Evolutionary conservation across 2,329 filamentous ascomycete species (phyloP).

Genomic region (Monosporascus sp.): DNA sequence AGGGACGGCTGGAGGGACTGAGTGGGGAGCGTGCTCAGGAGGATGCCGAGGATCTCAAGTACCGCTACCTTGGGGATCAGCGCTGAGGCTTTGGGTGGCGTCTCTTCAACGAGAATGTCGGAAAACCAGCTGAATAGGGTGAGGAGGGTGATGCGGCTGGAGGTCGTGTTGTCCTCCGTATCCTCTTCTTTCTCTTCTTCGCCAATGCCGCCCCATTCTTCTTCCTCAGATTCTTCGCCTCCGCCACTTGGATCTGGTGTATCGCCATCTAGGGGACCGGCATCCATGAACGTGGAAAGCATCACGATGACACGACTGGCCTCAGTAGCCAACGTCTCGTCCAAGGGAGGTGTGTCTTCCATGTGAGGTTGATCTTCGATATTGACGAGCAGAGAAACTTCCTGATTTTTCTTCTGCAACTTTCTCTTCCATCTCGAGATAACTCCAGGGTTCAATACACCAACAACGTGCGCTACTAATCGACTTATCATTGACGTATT

Average conservation of each 20-base stretch:
- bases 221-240: constrained; percentile 34
- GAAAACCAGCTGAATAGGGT: constrained; percentile 78
- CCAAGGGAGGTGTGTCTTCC: constrained; percentile 36
- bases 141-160: constrained; percentile 42
- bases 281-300: constrained; percentile 59
- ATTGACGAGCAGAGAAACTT: constrained; percentile 4
- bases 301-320: constrained; percentile 78
- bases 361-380: background rate
- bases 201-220: constrained; percentile 30
- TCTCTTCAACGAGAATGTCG: constrained; percentile 72
- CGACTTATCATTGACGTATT: constrained; percentile 58
- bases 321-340: constrained; percentile 72
- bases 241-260: constrained; percentile 34
- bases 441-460: constrained; percentile 33
- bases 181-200: constrained; percentile 27
- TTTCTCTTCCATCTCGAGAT: constrained; percentile 24
- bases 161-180: constrained; percentile 26
- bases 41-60: constrained; percentile 66
- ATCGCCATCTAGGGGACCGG: constrained; percentile 49
- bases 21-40: constrained; percentile 57
- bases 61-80: constrained; percentile 71
- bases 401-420: constrained; percentile 14
- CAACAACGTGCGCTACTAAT: constrained; percentile 36
- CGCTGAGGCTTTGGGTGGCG: constrained; percentile 55
- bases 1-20: constrained; percentile 58